Conservation (phyloP, 495 filamentous ascomycete genomes). For the Neurospora tetrasperma region DNA sequence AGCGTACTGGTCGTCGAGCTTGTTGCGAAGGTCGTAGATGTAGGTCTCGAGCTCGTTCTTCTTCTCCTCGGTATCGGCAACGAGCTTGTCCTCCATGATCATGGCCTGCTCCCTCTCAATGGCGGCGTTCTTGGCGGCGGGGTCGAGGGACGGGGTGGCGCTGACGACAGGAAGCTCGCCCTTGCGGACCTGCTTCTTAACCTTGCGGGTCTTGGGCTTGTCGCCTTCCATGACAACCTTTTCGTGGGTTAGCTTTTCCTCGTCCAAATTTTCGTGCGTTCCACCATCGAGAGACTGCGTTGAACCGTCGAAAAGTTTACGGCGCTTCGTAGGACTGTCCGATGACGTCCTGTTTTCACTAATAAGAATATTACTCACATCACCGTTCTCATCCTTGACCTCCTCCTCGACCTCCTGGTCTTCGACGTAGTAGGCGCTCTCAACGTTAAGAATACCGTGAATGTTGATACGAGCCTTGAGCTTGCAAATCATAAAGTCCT, state of each 20-base stretch:
- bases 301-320: background rate
- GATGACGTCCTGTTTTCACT: background rate
- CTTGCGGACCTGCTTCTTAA: slow-evolving; percentile 99
- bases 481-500: slow-evolving; percentile 99
- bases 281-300: background rate
- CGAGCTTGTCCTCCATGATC: slow-evolving; percentile 97
- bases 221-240: slow-evolving; percentile 57
- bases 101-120: slow-evolving; percentile 78
- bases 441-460: slow-evolving; percentile 92
- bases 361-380: slow-evolving; percentile 48
- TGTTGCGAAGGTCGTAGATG: slow-evolving; percentile 93
- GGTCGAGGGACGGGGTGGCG: slow-evolving; percentile 71
- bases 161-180: slow-evolving; percentile 84
- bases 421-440: slow-evolving; percentile 96
- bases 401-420: slow-evolving; percentile 97
- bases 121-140: slow-evolving; percentile 49
- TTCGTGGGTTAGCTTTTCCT: background rate
- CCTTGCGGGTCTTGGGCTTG: slow-evolving; percentile 89
- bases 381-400: slow-evolving; percentile 54
- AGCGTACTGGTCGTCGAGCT: slow-evolving; percentile 82
- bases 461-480: slow-evolving; percentile 96
- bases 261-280: background rate
- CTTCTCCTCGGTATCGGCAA: slow-evolving; percentile 96
- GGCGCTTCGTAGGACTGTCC: background rate
- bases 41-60: slow-evolving; percentile 98